These are phyloP conservation scores for Begonia peltatifolia DNA, from an alignment of 306 rosid species.

Conservation along the genomic window DNA sequence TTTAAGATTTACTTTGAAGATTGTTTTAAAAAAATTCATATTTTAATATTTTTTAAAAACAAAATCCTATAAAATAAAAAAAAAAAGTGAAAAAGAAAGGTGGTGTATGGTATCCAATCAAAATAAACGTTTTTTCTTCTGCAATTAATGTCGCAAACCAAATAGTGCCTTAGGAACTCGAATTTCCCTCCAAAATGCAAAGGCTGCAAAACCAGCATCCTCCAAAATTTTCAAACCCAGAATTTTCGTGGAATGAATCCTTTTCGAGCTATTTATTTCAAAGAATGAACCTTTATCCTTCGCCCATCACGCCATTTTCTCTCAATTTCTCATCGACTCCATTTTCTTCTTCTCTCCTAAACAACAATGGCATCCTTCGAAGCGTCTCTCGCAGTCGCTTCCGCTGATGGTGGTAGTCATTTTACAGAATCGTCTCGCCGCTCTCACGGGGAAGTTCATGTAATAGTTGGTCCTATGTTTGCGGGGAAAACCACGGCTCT, in stretches of 20 bases:
- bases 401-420: slow-evolving; percentile 4
- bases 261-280: slow-evolving; percentile 12
- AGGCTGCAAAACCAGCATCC: neutral
- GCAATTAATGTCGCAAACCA: neutral
- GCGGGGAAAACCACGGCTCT: slow-evolving; percentile 90
- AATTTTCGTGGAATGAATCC: slow-evolving; percentile 1
- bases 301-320: slow-evolving; percentile 1
- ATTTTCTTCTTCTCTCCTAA: neutral
- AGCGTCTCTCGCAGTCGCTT: slow-evolving; percentile 11
- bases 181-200: slow-evolving; percentile 19
- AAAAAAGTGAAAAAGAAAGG: neutral
- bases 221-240: slow-evolving; percentile 21
- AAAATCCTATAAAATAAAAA: too few species aligned
- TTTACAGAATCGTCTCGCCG: slow-evolving; percentile 5
- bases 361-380: slow-evolving; percentile 33
- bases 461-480: slow-evolving; percentile 89
- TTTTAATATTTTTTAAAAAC: too few species aligned
- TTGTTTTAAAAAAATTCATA: too few species aligned
- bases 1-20: too few species aligned
- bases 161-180: neutral
- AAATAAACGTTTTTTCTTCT: neutral
- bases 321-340: slow-evolving; percentile 1
- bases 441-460: slow-evolving; percentile 60
- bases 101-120: neutral
- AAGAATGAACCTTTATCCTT: neutral